Base-by-base conservation (phyloP, 1,284 basidiomycete species). In the Cryptococcus maquisensis region DNA sequence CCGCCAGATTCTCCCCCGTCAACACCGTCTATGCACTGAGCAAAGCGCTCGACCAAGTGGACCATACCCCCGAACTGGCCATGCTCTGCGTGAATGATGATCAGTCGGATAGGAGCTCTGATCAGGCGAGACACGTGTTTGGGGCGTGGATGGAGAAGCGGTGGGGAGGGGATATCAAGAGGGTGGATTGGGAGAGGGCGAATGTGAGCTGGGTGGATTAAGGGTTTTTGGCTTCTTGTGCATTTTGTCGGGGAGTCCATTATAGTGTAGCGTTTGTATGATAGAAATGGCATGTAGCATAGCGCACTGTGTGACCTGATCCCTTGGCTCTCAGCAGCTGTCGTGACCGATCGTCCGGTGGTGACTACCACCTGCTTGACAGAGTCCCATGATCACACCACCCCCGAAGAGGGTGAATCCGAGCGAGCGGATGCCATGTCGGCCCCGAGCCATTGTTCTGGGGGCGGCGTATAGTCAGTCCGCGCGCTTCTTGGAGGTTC, bases 41-140 rank as follows among this genome's bases (percentile, higher is more conserved):
- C 12, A 44, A 39, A 4, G 49, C 58, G 3, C 18, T 68, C 8
- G 49, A 50, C 16, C 32, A 37, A 20, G 38, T 66, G n/a, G 57
- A 61, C 18, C 46, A 20, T 7, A 32, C 46, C 7, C 39, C 46
- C 9, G 47, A 64, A 12, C 21, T 69, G 20, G 60, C 66, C 0
- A 51, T 73, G 59, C 52, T 55, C 18, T 73, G 71, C 39, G 49
- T 73, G 32, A 73, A 73, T 51, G 71, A 73, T 57, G 69, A 73
- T 57, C 66, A 68, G 52, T 59, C 65, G 10, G 70, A 71, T 43
- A 40, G 26, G 26, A 38, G 42, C 12, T 23, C 23, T n/a, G 47
- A 28, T 23, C 32, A 20, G 15, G 44, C 35, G 45, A 28, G 40
- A 21, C 13, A 32, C n/a, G 53, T 44, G 37, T 57, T 66, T 39